Conservation (phyloP, 768 basidiomycete species). For the Grammothele lineata region DNA sequence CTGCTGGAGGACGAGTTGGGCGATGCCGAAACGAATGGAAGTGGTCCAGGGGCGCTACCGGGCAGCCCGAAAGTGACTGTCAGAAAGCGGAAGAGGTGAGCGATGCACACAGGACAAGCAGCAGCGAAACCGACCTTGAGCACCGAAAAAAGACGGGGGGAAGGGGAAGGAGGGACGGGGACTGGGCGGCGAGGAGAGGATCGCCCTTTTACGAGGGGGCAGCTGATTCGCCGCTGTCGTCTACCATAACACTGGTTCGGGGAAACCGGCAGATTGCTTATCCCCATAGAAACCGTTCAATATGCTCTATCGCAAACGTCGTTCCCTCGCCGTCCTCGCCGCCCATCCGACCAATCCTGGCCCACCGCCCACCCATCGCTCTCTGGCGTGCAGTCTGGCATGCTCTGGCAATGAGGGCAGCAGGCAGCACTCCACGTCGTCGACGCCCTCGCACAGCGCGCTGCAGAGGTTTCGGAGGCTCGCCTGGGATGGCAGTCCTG, state of each 20-base stretch:
- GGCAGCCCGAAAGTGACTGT: conserved; percentile 63
- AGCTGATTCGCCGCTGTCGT: conserved; percentile 8
- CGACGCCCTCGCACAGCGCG: no score
- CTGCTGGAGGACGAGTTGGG: conserved; percentile 23
- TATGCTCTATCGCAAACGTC: conserved; percentile 2
- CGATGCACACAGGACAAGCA: conserved; percentile 3
- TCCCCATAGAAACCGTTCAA: conserved; percentile 14
- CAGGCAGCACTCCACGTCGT: no score
- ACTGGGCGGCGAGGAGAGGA: conserved; percentile 4
- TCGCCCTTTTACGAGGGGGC: conserved; percentile 11
- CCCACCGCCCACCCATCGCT: no score
- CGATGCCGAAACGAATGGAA: conserved; percentile 22
- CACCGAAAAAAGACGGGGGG: conserved; percentile 17
- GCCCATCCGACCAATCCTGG: no score
- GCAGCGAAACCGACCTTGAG: conserved; percentile 12
- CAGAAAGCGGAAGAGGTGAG: conserved; percentile 12
- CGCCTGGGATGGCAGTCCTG: background rate
- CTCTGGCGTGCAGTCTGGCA: no score
- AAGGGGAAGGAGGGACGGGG: conserved; percentile 14
- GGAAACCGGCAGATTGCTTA: conserved; percentile 21
- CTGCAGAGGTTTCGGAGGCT: background rate
- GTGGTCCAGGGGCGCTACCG: conserved; percentile 59
- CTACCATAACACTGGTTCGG: conserved; percentile 16
- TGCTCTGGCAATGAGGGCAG: no score
- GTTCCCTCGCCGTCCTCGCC: background rate